phyloP scores from a whole-genome alignment of 2,329 filamentous ascomycete species.

The Cladophialophora exuberans region DNA sequence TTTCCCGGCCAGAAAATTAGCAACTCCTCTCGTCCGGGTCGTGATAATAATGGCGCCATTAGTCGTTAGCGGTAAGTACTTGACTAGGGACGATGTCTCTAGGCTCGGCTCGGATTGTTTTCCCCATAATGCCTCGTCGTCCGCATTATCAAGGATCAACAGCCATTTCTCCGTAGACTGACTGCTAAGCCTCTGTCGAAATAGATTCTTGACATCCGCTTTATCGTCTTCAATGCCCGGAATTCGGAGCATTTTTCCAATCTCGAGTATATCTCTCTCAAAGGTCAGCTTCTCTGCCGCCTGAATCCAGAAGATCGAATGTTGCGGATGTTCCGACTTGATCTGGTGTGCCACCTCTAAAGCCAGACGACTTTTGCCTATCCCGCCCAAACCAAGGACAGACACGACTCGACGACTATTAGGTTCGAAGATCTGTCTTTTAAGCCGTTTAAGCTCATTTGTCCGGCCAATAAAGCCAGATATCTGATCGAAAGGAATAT shows the following conservation, averaged over 20 bases:
- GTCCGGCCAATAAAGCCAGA: too few relatives aligned
- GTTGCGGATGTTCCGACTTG: not conserved
- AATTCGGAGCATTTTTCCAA: conserved; percentile 35
- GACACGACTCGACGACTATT: conserved; percentile 11
- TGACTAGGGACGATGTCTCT: not conserved
- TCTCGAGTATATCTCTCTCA: conserved; percentile 34
- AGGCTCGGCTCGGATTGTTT: not conserved
- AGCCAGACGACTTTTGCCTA: conserved; percentile 35
- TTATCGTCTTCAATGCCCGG: conserved; percentile 34
- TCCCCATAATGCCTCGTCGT: conserved; percentile 15
- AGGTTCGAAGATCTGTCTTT: not conserved
- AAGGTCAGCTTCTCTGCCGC: conserved; percentile 34
- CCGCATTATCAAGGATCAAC: conserved; percentile 36
- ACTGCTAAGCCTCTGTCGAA: conserved; percentile 35
- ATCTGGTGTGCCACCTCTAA: conserved; percentile 27
- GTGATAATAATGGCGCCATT: conserved; percentile 39
- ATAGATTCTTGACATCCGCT: conserved; percentile 33
- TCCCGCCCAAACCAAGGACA: conserved; percentile 32
- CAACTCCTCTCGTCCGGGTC: conserved; percentile 32
- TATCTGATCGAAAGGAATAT: too few relatives aligned
- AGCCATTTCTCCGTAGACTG: conserved; percentile 36
- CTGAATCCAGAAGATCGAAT: conserved; percentile 39
- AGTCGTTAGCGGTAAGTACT: conserved; percentile 29
- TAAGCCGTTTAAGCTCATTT: too few relatives aligned
- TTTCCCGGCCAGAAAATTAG: conserved; percentile 27